Evolutionary conservation across 768 basidiomycete species (phyloP), one percentile per base, ranked within the genome.

Genomic region (Punctularia strigosozonata): DNA sequence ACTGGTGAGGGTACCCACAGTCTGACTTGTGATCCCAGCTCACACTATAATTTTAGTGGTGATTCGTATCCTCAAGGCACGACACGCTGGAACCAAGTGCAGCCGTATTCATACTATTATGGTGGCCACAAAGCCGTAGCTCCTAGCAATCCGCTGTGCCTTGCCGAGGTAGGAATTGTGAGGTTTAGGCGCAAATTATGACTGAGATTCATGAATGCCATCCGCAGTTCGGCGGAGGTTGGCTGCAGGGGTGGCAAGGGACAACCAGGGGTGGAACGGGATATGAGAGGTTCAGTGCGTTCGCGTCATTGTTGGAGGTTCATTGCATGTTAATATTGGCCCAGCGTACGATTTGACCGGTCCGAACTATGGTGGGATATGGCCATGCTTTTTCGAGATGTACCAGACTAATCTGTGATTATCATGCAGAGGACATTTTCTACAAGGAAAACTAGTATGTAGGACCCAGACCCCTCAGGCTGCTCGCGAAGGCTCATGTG

Each of bases 401-500:
- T n/a, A n/a, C n/a, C 35, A 37, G 46, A 7, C 10, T 42, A n/a
- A 38, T 19, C n/a, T 21, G 23, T 5, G 39, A n/a, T 5, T 10
- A n/a, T 4, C 19, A 26, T 19, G 13, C 31, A 71, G 69, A 72
- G 47, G 64, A 66, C 39, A 56, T 72, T 1, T 72, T 72, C 43
- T 71, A 71, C 50, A 71, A 71, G 48, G 69, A 72, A 40, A 64
- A 60, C 36, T 72, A 71, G 68, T 69, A 46, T 39, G 64, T 48
- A 15, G 14, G 39, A 36, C 5, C 23, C 19, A 13, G 30, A 12
- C 23, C 4, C 37, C 12, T 13, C 5, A 26, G 14, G 8, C 17
- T 8, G 4, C 23, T 31, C 10, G 20, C 19, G 18, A 14, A 32
- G 19, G 13, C 6, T 24, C 31, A n/a, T n/a, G n/a, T 25, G 17